Base-by-base conservation (phyloP, 2,329 filamentous ascomycete species). In the Paecilomyces sp. region DNA sequence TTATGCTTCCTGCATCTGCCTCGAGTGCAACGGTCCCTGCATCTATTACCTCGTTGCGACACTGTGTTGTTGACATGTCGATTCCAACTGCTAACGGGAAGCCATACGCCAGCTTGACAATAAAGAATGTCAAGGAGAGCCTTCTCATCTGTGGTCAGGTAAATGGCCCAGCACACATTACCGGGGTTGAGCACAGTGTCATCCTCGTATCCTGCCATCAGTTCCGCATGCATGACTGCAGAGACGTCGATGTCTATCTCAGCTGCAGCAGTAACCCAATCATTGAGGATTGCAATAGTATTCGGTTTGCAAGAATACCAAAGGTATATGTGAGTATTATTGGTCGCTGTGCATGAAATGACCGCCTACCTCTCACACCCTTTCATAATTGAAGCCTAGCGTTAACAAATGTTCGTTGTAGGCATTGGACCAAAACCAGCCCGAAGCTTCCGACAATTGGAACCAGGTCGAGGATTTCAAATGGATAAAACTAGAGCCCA, bases 381-480 rank as follows among this genome's bases (percentile, higher is more conserved):
- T 53, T 56, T 34, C 51, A 24, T 22, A 8, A 52, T 55, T 24
- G 36, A 18, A 56, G 24, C 12, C 12, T 25, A n/a, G 34, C 3
- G 3, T 18, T 47, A 22, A 47, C 41, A 22, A 9, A 6, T 28
- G 52, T 41, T 28, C n/a, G 5, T 28, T 55, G 1, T 50, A 76
- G 70, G 64, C 70, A 34, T 61, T 73, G 52, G 62, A 70, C 18
- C 68, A 73, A 31, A 71, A 71, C 59, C 66, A 67, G 34, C 64
- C 66, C 3, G 66, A 73, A 31, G 63, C 71, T 6, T 66, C 71
- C 58, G 93, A 96, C 71, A 84, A 89, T 67, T 99, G 91, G 91
- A 84, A 92, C 66, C 86, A 94, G 68, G 90, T 97, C 15, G 91
- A 97, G 73, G 94, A 99, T 73, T 99, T 99, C 81, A 96, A 96